These are phyloP conservation scores for Astragalus membranaceus DNA, from an alignment of 306 rosid species.

Conservation along the genomic window DNA sequence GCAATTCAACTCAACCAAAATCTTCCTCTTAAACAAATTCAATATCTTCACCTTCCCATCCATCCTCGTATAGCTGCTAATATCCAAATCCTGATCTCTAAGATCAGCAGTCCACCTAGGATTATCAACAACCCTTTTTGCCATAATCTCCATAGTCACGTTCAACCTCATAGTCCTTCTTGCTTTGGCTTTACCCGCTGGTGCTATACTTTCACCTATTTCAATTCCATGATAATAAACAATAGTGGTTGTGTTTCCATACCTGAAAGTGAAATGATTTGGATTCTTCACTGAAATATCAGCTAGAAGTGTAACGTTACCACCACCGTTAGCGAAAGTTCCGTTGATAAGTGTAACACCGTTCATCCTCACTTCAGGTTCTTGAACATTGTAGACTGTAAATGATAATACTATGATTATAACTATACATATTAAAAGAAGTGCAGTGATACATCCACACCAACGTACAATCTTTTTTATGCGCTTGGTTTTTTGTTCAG, in stretches of 20 bases:
- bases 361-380: constrained; percentile 32
- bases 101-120: neutral
- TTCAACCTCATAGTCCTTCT: constrained; percentile 20
- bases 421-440: constrained; percentile 27
- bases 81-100: neutral
- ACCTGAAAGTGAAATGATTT: constrained; percentile 27
- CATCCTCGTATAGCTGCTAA: constrained; percentile 22
- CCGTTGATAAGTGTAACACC: neutral
- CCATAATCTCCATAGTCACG: constrained; percentile 10
- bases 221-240: constrained; percentile 14
- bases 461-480: neutral
- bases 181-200: constrained; percentile 19
- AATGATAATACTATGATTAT: constrained; percentile 33
- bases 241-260: neutral
- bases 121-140: neutral
- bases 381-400: constrained; percentile 39
- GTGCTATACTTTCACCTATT: constrained; percentile 12
- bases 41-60: constrained; percentile 29
- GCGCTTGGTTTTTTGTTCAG: neutral
- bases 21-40: constrained; percentile 6
- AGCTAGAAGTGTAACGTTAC: constrained; percentile 6
- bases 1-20: constrained; percentile 29
- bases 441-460: constrained; percentile 38
- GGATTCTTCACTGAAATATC: constrained; percentile 29
- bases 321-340: neutral